These are phyloP conservation scores for Colletotrichum salicis DNA, from an alignment of 2,329 filamentous ascomycete species.

Conservation along the genomic window DNA sequence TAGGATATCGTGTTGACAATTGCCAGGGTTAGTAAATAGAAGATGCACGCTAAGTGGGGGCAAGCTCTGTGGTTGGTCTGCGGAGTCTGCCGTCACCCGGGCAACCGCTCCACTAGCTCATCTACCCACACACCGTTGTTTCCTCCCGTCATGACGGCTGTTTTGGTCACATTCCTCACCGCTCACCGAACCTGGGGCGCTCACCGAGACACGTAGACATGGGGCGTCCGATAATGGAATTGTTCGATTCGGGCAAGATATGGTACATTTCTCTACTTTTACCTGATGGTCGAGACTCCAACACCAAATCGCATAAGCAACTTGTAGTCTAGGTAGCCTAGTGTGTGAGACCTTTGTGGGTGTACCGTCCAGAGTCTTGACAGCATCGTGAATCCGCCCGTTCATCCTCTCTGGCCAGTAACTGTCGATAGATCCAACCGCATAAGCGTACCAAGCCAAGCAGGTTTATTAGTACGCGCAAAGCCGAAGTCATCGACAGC, in stretches of 20 bases:
- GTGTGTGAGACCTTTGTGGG: background rate
- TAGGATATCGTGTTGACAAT: slow-evolving; percentile 24
- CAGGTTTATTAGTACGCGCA: background rate
- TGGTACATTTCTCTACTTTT: background rate
- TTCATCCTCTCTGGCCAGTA: background rate
- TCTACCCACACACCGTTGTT: background rate
- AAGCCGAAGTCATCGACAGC: background rate
- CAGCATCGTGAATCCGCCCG: background rate
- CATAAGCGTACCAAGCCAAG: background rate
- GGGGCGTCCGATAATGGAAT: background rate
- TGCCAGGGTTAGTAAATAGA: slow-evolving; percentile 34
- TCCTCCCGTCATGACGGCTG: background rate
- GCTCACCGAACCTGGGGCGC: background rate
- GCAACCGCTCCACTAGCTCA: slow-evolving; percentile 4
- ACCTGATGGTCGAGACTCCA: background rate
- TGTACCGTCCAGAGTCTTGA: background rate
- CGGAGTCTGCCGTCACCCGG: background rate
- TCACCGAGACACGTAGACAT: slow-evolving; percentile 6
- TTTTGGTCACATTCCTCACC: slow-evolving; percentile 5
- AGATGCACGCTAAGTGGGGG: slow-evolving; percentile 24
- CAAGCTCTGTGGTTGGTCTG: slow-evolving; percentile 17
- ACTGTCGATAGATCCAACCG: background rate
- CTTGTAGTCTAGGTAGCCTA: background rate
- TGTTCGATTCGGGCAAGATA: background rate
- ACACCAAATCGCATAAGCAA: background rate